Evolutionary conservation across 2,329 filamentous ascomycete genomes (phyloP), one percentile per base, ranked within the genome.

Genomic region (Zymoseptoria crescenta): DNA sequence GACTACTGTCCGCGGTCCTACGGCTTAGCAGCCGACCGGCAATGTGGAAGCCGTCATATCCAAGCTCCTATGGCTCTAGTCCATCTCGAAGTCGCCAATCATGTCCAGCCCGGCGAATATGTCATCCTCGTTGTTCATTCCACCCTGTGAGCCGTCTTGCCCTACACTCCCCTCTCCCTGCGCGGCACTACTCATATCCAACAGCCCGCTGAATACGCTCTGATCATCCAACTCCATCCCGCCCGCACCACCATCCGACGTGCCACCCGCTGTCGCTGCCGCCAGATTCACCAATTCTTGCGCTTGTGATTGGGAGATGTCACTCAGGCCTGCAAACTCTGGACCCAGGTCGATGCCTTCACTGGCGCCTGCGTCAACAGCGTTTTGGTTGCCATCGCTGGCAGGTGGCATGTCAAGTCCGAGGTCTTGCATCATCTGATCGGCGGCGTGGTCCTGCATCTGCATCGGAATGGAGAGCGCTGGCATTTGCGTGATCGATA

Each of bases 401-500:
- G 57, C 60, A 16, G 51, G 62, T 20, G 64, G 60, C 19, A 66
- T 57, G 13, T 65, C 60, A 8, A 74, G 60, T 19, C 70, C 70
- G 10, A 74, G 65, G 8, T 70, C 71, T 55, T 72, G 68, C 64
- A 74, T 71, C 49, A 73, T 67, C 49, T 72, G 70, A 35, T 71
- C 69, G 16, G 63, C 60, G 9, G 59, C 55, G 35, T 65, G 56
- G 56, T 63, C 58, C 56, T 61, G 68, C 56, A 56, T 67, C 28
- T 62, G 63, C 50, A 67, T 65, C 4, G 70, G 63, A 20, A 67
- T 63, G 10, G 66, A 50, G 52, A 72, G 65, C 9, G 62, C 58
- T 9, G 68, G 61, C 29, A 88, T 80, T 68, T 87, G 85, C n/a
- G 81, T 79, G n/a, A 89, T 85, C 9, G 89, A 85, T 29, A 69